Percentiles rank a stretch among this genome's conserved stretches.
These are phyloP conservation scores for Strobilomyces echinocephalus DNA, from an alignment of 768 basidiomycete species.

Conservation along the genomic window DNA sequence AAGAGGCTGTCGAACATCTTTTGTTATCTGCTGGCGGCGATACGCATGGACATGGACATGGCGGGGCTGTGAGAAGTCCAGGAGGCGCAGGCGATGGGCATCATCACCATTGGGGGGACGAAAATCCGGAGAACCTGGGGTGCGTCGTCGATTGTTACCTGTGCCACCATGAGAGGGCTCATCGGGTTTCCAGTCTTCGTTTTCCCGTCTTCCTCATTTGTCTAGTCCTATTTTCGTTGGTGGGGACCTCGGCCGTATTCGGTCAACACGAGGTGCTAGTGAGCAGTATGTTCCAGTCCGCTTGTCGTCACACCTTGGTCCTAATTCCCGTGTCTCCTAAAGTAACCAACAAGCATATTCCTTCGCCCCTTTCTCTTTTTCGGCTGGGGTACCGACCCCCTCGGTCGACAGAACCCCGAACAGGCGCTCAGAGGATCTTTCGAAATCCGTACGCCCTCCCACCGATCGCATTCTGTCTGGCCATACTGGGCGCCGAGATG, in stretches of 20 bases:
- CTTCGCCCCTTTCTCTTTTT: conserved; percentile 47
- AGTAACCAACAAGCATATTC: conserved; percentile 64
- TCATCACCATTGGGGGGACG: conserved; percentile 69
- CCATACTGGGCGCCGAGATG: conserved; percentile 50
- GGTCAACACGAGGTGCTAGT: conserved; percentile 64
- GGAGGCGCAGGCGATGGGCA: conserved; percentile 35
- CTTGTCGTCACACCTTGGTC: background rate
- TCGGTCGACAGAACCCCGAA: conserved; percentile 4
- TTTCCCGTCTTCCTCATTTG: conserved; percentile 59
- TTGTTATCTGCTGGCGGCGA: conserved; percentile 75
- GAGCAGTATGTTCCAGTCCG: conserved; percentile 43
- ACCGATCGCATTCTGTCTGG: conserved; percentile 54
- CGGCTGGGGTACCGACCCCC: conserved; percentile 20
- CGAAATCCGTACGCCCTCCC: conserved; percentile 74
- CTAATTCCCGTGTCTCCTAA: conserved; percentile 7
- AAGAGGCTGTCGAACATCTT: conserved; percentile 93
- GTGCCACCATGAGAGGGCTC: background rate
- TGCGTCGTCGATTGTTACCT: conserved; percentile 22
- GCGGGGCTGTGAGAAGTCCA: conserved; percentile 43
- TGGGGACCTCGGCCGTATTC: conserved; percentile 53
- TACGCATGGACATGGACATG: conserved; percentile 61
- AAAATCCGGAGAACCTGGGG: conserved; percentile 38
- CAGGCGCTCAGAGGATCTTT: conserved; percentile 33
- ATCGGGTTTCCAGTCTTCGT: conserved; percentile 43
- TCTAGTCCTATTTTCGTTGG: conserved; percentile 51